Percentiles rank a stretch among this genome's conserved stretches.
Conservation (phyloP, 768 basidiomycete genomes). For the Suillus americanus region DNA sequence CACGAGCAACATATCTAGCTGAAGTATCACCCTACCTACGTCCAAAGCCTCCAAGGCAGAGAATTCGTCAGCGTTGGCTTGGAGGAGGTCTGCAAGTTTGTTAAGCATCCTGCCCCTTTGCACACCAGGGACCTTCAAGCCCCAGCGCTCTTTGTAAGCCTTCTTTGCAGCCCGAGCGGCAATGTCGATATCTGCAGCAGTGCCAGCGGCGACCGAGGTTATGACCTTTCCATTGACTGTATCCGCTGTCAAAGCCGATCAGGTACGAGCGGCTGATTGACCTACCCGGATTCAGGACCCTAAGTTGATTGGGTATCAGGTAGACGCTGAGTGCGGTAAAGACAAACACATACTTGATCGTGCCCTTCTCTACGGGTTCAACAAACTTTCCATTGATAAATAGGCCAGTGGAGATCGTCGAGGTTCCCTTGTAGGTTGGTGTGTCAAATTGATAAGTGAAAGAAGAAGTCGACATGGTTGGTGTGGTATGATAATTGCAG, state of each 20-base stretch:
- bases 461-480: slow-evolving; percentile 15
- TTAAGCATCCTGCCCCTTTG: slow-evolving; percentile 41
- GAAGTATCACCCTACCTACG: slow-evolving; percentile 33
- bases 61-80: slow-evolving; percentile 44
- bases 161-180: slow-evolving; percentile 43
- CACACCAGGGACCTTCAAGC: slow-evolving; percentile 43
- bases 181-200: slow-evolving; percentile 43
- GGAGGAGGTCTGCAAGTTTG: slow-evolving; percentile 53
- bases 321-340: background rate
- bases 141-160: slow-evolving; percentile 47
- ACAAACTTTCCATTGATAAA: slow-evolving; percentile 41
- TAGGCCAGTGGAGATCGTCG: slow-evolving; percentile 33
- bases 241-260: slow-evolving; percentile 11
- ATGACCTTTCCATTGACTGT: slow-evolving; percentile 39
- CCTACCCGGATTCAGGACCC: slow-evolving; percentile 19
- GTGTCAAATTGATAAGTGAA: slow-evolving; percentile 27
- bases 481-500: background rate
- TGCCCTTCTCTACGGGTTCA: slow-evolving; percentile 11
- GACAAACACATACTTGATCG: background rate
- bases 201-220: slow-evolving; percentile 33
- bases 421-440: slow-evolving; percentile 24
- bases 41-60: slow-evolving; percentile 53
- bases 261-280: background rate
- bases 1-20: background rate
- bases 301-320: background rate